These are phyloP conservation scores for Teunomyces barrocoloradensis DNA, from an alignment of 805 yeast species.

Conservation along the genomic window DNA sequence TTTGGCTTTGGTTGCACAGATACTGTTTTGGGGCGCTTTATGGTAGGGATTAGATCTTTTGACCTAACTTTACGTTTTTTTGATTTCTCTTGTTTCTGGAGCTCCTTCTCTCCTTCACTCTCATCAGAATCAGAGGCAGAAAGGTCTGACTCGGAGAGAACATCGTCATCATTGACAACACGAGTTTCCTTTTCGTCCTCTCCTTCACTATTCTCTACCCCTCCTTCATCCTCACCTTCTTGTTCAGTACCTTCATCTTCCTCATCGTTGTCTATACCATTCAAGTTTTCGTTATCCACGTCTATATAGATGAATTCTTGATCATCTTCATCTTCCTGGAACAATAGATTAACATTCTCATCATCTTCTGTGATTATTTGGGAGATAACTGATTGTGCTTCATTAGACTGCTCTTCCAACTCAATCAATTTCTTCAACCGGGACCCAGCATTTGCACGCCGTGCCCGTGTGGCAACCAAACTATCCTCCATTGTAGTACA, in stretches of 20 bases:
- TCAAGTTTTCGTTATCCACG: conserved; percentile 12
- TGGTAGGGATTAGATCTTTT: conserved; percentile 26
- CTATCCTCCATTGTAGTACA: conserved; percentile 39
- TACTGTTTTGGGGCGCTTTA: conserved; percentile 28
- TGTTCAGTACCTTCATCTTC: conserved; percentile 43
- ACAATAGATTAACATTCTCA: conserved; percentile 67
- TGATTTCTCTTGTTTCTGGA: conserved; percentile 44
- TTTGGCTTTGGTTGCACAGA: conserved; percentile 17
- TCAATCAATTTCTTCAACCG: conserved; percentile 70
- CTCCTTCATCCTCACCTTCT: conserved; percentile 20
- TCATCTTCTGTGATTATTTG: conserved; percentile 58
- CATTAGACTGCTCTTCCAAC: conserved; percentile 57
- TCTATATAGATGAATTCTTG: conserved; percentile 23
- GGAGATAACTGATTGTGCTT: conserved; percentile 14
- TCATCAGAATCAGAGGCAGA: conserved; percentile 54
- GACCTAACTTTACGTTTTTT: conserved; percentile 27
- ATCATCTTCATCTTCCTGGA: conserved; percentile 50
- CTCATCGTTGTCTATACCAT: conserved; percentile 40
- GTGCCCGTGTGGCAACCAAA: conserved; percentile 69
- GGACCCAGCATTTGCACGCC: conserved; percentile 90
- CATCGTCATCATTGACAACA: conserved; percentile 38
- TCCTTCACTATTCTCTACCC: conserved; percentile 16
- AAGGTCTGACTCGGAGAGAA: conserved; percentile 55
- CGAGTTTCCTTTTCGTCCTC: conserved; percentile 13
- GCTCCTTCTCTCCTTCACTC: conserved; percentile 67